Evolutionary conservation across 192 early-diverging fungal genomes (phyloP).

Genomic region (Coemansia sp.): DNA sequence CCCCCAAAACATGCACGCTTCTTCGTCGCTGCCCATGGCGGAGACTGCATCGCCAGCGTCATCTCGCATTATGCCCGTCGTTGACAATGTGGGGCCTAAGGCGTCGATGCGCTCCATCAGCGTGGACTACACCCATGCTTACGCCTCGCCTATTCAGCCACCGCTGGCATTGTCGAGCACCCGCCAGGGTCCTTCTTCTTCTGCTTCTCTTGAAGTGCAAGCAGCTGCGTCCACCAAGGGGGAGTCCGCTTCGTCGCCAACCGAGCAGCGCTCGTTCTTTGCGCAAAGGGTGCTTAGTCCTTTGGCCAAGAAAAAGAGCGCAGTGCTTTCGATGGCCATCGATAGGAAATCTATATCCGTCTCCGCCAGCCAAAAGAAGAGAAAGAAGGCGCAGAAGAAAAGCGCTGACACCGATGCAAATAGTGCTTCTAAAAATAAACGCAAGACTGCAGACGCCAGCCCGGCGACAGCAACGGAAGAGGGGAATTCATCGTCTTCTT

Average conservation of each 20-base stretch:
- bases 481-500: background rate
- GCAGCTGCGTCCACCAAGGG: background rate
- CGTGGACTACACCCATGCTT: slow-evolving; percentile 36
- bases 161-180: background rate
- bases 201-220: background rate
- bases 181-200: background rate
- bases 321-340: background rate
- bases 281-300: background rate
- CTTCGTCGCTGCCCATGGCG: slow-evolving; percentile 25
- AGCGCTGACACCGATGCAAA: background rate
- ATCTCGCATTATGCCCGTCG: slow-evolving; percentile 21
- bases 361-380: background rate
- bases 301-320: background rate
- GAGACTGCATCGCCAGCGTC: slow-evolving; percentile 22
- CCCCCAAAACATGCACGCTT: background rate
- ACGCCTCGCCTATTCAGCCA: slow-evolving; percentile 26
- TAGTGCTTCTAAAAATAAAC: slow-evolving; percentile 1
- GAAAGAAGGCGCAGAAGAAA: background rate
- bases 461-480: background rate
- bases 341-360: background rate
- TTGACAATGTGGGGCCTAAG: background rate
- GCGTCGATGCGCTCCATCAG: slow-evolving; percentile 46
- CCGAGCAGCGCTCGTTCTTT: background rate
- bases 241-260: background rate
- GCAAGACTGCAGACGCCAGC: background rate